Base-by-base conservation (phyloP, 331 rosid genomes). In the Malus hybrid region DNA sequence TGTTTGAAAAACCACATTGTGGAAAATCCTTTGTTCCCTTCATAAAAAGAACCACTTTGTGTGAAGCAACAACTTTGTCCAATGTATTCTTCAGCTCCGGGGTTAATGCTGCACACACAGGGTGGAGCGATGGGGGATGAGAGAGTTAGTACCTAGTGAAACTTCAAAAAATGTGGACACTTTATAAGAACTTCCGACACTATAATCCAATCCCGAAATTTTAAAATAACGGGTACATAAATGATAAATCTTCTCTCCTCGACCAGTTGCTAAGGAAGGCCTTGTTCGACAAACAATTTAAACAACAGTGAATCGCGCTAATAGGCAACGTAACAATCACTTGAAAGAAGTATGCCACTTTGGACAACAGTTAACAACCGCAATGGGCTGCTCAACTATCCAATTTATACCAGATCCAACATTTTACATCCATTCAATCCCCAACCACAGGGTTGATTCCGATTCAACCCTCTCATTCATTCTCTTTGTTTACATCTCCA, bases 21-120 rank as follows among this genome's bases (percentile, higher is more conserved):
- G 97, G 99, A 83, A 92, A 94, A 28, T 94, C 99, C 79, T 85
- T 92, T 6, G 88, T 87, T 66, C 99, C 97, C 87, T 94, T 94
- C 99, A 94, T 92, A 67, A 94, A 94, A 56, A 94, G 80, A 78
- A 94, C 88, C 73, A 94, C 87, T 85, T 92, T 94, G 67, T 86
- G 82, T 1, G 99, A 90, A 32, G 88, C 73, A 71, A 92, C 87
- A 75, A 94, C 97, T 80, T 90, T 89, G 86, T 90, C 97, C 84
- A 94, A 81, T 18, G 99, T 94, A 18, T 87, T 83, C 88, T 89
- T 94, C 78, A 94, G 88, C 81, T 85, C 85, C 44, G 97, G 92
- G 71, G 90, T 85, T 71, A 92, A 86, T n/a, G 85, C 99, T 92
- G 93, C 73, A 83, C 56, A 29, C 3, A 59, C 20, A 31, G 69